Conservation (phyloP, 2,329 filamentous ascomycete genomes). For the Trichoderma brevicompactum region DNA sequence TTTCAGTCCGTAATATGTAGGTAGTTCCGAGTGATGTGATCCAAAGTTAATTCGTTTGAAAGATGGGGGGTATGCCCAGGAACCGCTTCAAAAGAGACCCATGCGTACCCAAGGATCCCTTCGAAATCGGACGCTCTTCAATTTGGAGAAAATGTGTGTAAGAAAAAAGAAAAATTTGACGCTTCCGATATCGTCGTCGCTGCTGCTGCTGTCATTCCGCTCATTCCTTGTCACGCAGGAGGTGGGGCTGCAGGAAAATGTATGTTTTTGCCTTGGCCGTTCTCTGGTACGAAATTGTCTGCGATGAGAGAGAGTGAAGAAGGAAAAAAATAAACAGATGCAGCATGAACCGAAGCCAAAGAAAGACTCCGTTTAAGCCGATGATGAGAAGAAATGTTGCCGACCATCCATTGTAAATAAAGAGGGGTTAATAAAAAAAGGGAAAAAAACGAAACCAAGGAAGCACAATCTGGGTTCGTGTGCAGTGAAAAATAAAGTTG, state of each 20-base stretch:
- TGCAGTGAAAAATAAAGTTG: constrained; percentile 19
- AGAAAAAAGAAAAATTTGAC: constrained; percentile 31
- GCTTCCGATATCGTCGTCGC: constrained; percentile 21
- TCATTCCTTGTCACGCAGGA: constrained; percentile 25
- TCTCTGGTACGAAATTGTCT: not conserved
- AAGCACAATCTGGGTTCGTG: constrained; percentile 31
- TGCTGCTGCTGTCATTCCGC: constrained; percentile 22
- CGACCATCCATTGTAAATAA: constrained; percentile 39
- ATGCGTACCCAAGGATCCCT: constrained; percentile 39
- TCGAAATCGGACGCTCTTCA: constrained; percentile 34
- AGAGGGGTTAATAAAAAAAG: constrained; percentile 31
- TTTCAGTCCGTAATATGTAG: constrained; percentile 42
- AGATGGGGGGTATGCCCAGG: constrained; percentile 39
- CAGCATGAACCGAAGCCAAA: constrained; percentile 31
- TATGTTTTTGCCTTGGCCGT: not conserved
- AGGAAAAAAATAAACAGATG: constrained; percentile 9
- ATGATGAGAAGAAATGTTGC: constrained; percentile 34
- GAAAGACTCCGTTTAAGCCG: constrained; percentile 40
- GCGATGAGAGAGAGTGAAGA: constrained; percentile 6
- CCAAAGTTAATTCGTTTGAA: constrained; percentile 38
- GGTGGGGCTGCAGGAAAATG: constrained; percentile 13
- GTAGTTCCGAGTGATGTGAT: constrained; percentile 43
- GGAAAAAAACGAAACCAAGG: constrained; percentile 37
- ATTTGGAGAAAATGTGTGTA: constrained; percentile 29
- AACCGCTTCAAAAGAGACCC: constrained; percentile 35